Evolutionary conservation across 139 green algal genomes (phyloP).

Genomic region (Tetratostichococcus sp.): DNA sequence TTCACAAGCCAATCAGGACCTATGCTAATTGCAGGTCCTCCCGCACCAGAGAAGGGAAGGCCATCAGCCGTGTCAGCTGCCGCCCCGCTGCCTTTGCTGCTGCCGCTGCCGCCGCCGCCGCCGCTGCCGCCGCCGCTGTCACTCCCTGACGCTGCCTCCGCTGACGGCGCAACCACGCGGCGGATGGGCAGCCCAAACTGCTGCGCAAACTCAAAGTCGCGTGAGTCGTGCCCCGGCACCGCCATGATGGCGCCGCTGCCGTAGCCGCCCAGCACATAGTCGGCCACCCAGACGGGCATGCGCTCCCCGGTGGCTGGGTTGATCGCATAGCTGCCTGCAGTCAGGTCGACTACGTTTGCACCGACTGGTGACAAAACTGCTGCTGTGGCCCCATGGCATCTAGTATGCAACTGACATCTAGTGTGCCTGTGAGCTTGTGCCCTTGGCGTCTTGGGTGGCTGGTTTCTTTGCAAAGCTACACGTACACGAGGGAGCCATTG

Average conservation of each 20-base stretch:
- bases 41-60: constrained; percentile 41
- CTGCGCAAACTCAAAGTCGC: constrained; percentile 89
- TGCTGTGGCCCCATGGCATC: too few species aligned
- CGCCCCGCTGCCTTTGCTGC: background rate
- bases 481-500: too few species aligned
- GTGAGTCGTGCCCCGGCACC: constrained; percentile 89
- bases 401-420: too few species aligned
- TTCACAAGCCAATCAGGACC: background rate
- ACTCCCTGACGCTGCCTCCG: background rate
- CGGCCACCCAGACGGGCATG: constrained; percentile 91
- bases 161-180: constrained; percentile 43
- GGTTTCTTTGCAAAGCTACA: too few species aligned
- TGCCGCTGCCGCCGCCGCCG: background rate
- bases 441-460: too few species aligned
- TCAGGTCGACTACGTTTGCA: too few species aligned
- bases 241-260: constrained; percentile 97
- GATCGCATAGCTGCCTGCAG: constrained; percentile 64
- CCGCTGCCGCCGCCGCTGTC: background rate
- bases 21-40: too few species aligned
- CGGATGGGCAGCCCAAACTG: constrained; percentile 71
- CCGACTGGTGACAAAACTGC: too few species aligned
- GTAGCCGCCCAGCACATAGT: constrained; percentile 96
- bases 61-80: constrained; percentile 1
- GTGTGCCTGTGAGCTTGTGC: too few species aligned
- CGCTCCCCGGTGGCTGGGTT: constrained; percentile 80